Conservation (phyloP, 1,284 basidiomycete species). For the Microbotryum scabiosae region DNA sequence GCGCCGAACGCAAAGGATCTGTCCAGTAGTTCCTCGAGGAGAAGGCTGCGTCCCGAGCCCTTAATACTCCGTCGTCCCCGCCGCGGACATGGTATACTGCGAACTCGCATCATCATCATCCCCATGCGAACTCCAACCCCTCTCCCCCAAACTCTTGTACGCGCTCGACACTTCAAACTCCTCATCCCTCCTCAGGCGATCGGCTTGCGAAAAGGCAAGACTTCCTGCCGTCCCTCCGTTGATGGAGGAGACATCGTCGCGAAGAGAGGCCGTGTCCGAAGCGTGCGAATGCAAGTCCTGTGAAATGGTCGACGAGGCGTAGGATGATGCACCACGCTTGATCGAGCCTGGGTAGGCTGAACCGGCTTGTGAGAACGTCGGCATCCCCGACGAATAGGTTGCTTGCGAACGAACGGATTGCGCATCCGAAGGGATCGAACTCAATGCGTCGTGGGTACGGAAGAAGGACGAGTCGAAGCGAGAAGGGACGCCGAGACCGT, state of each 20-base stretch:
- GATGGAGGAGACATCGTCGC: constrained; percentile 54
- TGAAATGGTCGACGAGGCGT: constrained; percentile 32
- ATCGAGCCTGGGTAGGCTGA: constrained; percentile 17
- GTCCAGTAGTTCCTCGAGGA: too few species aligned
- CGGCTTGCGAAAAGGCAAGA: constrained; percentile 73
- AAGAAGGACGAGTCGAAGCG: constrained; percentile 92
- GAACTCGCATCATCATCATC: constrained; percentile 38
- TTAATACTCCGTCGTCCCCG: constrained; percentile 43
- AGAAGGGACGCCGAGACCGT: constrained; percentile 58
- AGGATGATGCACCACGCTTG: constrained; percentile 25
- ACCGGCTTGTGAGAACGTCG: constrained; percentile 52
- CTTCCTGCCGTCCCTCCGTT: constrained; percentile 43
- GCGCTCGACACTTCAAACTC: constrained; percentile 21
- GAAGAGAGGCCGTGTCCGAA: constrained; percentile 11
- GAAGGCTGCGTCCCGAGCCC: constrained; percentile 22
- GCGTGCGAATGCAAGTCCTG: constrained; percentile 32
- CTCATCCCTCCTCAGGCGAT: constrained; percentile 47
- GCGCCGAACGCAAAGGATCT: too few species aligned
- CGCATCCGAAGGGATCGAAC: constrained; percentile 89
- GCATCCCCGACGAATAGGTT: constrained; percentile 80
- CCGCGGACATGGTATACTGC: constrained; percentile 38
- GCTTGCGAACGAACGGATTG: constrained; percentile 91
- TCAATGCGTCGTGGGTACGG: constrained; percentile 84
- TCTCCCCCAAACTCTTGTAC: constrained; percentile 40
- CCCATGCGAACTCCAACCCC: constrained; percentile 19